These are phyloP conservation scores for Litchi chinensis DNA, from an alignment of 345 rosid species.

Conservation along the genomic window DNA sequence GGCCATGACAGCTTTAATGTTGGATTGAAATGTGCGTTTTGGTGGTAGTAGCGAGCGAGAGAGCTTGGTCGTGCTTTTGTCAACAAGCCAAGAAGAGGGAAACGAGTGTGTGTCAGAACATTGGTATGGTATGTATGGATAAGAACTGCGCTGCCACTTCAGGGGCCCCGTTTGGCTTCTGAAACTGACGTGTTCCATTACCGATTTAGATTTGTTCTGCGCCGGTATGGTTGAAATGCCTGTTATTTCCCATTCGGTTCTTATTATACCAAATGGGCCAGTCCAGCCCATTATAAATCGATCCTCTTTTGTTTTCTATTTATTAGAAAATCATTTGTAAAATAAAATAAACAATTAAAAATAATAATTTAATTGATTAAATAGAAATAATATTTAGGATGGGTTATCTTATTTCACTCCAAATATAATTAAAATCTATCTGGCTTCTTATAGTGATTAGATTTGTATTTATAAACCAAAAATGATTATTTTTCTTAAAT, in stretches of 20 bases:
- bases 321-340: no score
- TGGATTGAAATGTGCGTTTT: background rate
- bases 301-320: no score
- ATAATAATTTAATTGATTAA: no score
- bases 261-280: background rate
- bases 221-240: background rate
- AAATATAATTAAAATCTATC: no score
- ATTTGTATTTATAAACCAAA: no score
- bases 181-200: background rate
- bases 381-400: no score
- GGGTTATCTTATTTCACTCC: background rate
- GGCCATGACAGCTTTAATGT: slow-evolving; percentile 46
- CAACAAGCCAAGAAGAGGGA: background rate
- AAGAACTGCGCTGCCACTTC: slow-evolving; percentile 16
- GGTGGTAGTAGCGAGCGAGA: background rate
- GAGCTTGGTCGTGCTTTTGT: slow-evolving; percentile 13
- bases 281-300: background rate
- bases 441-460: background rate
- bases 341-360: no score
- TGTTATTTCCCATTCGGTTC: background rate
- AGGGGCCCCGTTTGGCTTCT: slow-evolving; percentile 4
- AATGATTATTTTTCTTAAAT: no score
- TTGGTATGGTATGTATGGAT: slow-evolving; percentile 28
- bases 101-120: background rate
- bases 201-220: background rate